A percentile compares a stretch with the other conserved stretches of the same genome.
phyloP scores from a whole-genome alignment of 1,284 basidiomycete species.

The Tylopilus sp. region DNA sequence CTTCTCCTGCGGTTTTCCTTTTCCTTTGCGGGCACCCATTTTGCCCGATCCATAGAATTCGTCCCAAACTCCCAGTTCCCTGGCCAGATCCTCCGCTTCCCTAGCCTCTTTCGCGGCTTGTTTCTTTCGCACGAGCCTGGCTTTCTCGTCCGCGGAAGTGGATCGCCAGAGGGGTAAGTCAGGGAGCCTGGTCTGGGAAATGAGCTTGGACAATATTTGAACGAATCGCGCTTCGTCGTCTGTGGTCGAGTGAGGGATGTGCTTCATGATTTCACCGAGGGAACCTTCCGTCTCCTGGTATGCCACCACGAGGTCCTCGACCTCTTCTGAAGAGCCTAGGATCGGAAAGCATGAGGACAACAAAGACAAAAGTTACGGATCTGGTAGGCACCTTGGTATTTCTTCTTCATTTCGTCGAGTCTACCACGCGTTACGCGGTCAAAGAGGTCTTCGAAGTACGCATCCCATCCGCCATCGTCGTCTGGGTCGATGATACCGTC shows the following conservation, averaged over 20 bases:
- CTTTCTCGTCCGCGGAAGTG: constrained; percentile 72
- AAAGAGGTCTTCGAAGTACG: constrained; percentile 87
- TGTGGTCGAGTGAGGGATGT: constrained; percentile 78
- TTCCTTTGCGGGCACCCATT: constrained; percentile 56
- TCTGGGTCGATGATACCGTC: constrained; percentile 68
- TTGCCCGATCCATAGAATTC: constrained; percentile 88
- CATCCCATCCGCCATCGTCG: constrained; percentile 82
- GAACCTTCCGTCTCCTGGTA: constrained; percentile 67
- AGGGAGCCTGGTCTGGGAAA: constrained; percentile 58
- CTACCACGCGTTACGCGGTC: constrained; percentile 79
- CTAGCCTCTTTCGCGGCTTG: constrained; percentile 72
- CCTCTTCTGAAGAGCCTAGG: constrained; percentile 79
- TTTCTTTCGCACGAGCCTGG: constrained; percentile 66
- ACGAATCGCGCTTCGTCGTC: constrained; percentile 84
- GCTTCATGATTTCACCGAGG: constrained; percentile 73
- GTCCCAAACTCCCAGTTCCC: constrained; percentile 89
- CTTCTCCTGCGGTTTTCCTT: constrained; percentile 53
- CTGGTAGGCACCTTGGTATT: constrained; percentile 69
- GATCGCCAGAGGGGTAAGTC: constrained; percentile 62
- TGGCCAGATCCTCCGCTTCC: constrained; percentile 83
- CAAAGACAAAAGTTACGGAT: neutral
- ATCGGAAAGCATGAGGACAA: constrained; percentile 5
- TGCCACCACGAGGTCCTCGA: constrained; percentile 68
- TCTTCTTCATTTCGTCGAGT: constrained; percentile 84
- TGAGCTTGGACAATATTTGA: constrained; percentile 60